These are phyloP conservation scores for Spathaspora jeffriesii DNA, from an alignment of 1,139 yeast genomes.

Conservation along the genomic window DNA sequence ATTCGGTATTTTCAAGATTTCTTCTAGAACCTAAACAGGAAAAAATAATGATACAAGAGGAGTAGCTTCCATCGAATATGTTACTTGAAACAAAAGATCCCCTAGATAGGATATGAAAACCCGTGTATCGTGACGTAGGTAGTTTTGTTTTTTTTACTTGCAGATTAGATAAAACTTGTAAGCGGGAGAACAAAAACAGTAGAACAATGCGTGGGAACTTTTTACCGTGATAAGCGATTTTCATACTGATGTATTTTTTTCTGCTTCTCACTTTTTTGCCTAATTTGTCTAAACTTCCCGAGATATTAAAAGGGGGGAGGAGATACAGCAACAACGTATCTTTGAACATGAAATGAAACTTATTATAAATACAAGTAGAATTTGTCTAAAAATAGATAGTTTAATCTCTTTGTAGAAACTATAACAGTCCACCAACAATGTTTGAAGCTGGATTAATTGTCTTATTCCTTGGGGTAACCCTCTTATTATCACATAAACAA, in stretches of 20 bases:
- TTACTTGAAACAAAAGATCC: background rate
- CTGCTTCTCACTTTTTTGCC: background rate
- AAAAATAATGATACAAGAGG: background rate
- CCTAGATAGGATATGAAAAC: background rate
- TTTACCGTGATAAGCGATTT: background rate
- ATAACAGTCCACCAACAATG: constrained; percentile 1
- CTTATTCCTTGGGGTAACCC: constrained; percentile 7
- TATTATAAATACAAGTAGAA: background rate
- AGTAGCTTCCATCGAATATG: background rate
- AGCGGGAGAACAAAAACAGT: background rate
- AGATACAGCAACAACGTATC: background rate
- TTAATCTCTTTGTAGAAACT: background rate
- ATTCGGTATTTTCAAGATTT: too few relatives aligned
- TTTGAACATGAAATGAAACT: background rate
- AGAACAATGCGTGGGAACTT: background rate
- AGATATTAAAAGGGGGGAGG: background rate
- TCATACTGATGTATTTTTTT: too few relatives aligned
- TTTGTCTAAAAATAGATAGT: background rate
- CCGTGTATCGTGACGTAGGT: background rate
- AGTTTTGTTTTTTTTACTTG: too few relatives aligned
- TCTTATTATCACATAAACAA: constrained; percentile 9
- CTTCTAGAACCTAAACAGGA: too few relatives aligned
- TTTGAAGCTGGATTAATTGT: constrained; percentile 7
- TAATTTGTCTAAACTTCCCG: background rate
- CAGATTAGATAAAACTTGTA: background rate